phyloP scores from a whole-genome alignment of 345 rosid genomes.

The Lumnitzera littorea region DNA sequence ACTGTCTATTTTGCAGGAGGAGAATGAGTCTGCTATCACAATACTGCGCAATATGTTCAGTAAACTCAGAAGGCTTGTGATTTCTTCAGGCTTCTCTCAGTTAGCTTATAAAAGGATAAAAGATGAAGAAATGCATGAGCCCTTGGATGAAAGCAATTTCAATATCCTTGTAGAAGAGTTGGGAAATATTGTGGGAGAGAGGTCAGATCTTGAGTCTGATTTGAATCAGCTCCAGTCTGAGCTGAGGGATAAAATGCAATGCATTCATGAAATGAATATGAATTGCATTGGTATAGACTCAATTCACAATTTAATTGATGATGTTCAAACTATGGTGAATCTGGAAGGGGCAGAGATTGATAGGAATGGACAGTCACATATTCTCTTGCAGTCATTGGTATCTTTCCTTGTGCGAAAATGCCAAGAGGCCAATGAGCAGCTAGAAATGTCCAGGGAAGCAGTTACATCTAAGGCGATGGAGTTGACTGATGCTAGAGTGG shows the following conservation, averaged over 20 bases:
- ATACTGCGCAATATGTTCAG: slow-evolving; percentile 31
- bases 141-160: slow-evolving; percentile 32
- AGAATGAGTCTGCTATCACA: slow-evolving; percentile 31
- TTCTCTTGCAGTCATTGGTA: slow-evolving; percentile 53
- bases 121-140: slow-evolving; percentile 30
- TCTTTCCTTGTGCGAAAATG: slow-evolving; percentile 55
- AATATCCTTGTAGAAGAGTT: slow-evolving; percentile 41
- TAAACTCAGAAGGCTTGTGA: slow-evolving; percentile 41
- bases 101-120: slow-evolving; percentile 16
- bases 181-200: slow-evolving; percentile 44
- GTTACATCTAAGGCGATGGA: slow-evolving; percentile 37
- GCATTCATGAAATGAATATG: slow-evolving; percentile 44
- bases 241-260: slow-evolving; percentile 37
- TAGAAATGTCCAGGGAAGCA: slow-evolving; percentile 27
- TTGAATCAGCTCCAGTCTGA: slow-evolving; percentile 48
- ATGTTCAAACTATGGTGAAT: slow-evolving; percentile 50
- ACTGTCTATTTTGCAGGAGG: slow-evolving; percentile 32
- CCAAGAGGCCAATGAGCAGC: slow-evolving; percentile 38
- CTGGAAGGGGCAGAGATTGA: slow-evolving; percentile 28
- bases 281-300: slow-evolving; percentile 36
- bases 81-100: slow-evolving; percentile 27
- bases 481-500: slow-evolving; percentile 43
- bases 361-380: slow-evolving; percentile 31
- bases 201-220: slow-evolving; percentile 43
- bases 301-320: slow-evolving; percentile 44